A percentile compares a stretch with the other conserved stretches of the same genome.
phyloP scores from a whole-genome alignment of 140 eudicot genomes.

The Flaveria floridana region DNA sequence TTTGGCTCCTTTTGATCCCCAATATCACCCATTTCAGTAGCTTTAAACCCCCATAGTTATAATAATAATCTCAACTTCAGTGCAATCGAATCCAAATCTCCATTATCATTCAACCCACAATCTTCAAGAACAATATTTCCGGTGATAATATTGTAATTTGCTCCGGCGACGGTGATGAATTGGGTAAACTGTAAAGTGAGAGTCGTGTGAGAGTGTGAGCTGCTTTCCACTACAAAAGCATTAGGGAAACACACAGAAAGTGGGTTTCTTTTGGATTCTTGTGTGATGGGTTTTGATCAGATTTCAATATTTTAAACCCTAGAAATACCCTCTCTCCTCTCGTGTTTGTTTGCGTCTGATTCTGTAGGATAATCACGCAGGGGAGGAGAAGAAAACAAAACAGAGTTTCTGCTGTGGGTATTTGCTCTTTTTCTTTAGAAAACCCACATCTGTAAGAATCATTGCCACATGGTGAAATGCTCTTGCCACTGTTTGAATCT shows the following conservation, averaged over 20 bases:
- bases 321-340: no score
- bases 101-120: neutral
- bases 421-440: slow-evolving; percentile 13
- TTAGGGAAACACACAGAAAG: slow-evolving; percentile 31
- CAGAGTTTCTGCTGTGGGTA: slow-evolving; percentile 9
- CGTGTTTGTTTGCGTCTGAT: neutral
- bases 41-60: neutral
- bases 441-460: slow-evolving; percentile 33
- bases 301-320: slow-evolving; percentile 18
- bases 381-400: slow-evolving; percentile 34
- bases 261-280: slow-evolving; percentile 31
- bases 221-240: slow-evolving; percentile 32
- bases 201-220: slow-evolving; percentile 17
- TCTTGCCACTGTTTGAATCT: slow-evolving; percentile 31
- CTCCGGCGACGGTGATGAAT: slow-evolving; percentile 23
- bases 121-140: neutral
- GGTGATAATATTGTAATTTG: neutral
- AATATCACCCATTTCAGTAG: neutral
- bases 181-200: neutral
- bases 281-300: slow-evolving; percentile 33
- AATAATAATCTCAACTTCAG: no score
- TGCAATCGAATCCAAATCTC: neutral
- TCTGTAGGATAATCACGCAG: slow-evolving; percentile 31
- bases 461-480: slow-evolving; percentile 43
- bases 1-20: neutral